These are phyloP conservation scores for Heliamphora exappendiculata DNA, from an alignment of 148 eudicot species.

Conservation along the genomic window DNA sequence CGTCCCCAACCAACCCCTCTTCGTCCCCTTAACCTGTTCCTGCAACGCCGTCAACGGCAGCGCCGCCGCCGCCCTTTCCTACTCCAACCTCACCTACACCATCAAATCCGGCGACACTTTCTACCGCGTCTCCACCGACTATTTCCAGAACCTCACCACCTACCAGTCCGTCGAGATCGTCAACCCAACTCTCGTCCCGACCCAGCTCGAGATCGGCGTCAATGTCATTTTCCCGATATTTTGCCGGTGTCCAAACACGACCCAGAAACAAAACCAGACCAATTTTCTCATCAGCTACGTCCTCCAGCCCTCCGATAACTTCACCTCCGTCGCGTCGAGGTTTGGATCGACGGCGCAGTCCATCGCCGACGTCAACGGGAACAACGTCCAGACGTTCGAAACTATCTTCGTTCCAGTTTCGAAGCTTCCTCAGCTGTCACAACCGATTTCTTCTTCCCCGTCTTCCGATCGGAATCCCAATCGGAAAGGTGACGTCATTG, in stretches of 20 bases:
- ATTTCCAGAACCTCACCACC: conserved; percentile 62
- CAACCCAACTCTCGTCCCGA: conserved; percentile 45
- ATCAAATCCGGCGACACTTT: conserved; percentile 44
- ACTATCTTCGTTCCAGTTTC: conserved; percentile 69
- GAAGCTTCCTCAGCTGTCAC: conserved; percentile 44
- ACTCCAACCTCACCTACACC: conserved; percentile 35
- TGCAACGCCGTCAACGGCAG: conserved; percentile 39
- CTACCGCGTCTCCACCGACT: conserved; percentile 33
- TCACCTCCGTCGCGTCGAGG: conserved; percentile 34
- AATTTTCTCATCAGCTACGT: conserved; percentile 66
- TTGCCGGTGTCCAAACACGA: conserved; percentile 59
- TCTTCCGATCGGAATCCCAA: conserved; percentile 7
- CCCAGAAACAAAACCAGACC: conserved; percentile 27
- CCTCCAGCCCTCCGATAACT: conserved; percentile 50
- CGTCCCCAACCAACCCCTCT: conserved; percentile 42
- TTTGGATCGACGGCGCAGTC: conserved; percentile 34
- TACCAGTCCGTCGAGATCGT: conserved; percentile 58
- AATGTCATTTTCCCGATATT: conserved; percentile 52
- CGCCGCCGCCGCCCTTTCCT: conserved; percentile 31
- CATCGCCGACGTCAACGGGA: conserved; percentile 44
- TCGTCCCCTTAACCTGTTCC: conserved; percentile 60
- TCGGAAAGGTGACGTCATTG: conserved; percentile 35
- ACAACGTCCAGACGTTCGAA: conserved; percentile 19
- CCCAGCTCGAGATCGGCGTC: conserved; percentile 35
- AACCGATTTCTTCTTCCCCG: conserved; percentile 27